These are phyloP conservation scores for Trichoderma lentiforme DNA, from an alignment of 2,329 filamentous ascomycete genomes.

Conservation along the genomic window DNA sequence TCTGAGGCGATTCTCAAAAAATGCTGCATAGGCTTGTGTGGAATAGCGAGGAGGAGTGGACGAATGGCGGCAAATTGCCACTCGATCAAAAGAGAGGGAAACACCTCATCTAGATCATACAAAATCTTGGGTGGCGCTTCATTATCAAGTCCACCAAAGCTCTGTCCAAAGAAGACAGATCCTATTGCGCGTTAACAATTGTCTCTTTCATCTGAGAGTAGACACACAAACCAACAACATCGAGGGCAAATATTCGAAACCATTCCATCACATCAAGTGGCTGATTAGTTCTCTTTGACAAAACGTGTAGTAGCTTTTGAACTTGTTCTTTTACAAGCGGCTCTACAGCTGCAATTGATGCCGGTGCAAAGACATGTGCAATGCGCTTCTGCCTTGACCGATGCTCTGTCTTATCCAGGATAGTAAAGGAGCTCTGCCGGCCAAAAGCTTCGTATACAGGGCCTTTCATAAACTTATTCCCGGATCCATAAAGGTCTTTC, in stretches of 20 bases:
- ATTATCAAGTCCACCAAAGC: neutral
- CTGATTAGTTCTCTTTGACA: neutral
- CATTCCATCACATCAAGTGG: neutral
- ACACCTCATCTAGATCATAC: constrained; percentile 2
- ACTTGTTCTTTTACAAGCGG: neutral
- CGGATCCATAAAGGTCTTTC: neutral
- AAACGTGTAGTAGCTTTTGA: neutral
- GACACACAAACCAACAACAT: neutral
- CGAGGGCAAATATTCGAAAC: constrained; percentile 6
- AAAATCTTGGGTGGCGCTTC: neutral
- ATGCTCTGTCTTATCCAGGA: neutral
- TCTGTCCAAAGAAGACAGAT: neutral
- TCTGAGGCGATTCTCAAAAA: neutral
- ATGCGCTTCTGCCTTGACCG: neutral
- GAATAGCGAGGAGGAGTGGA: neutral
- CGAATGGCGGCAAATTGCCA: neutral
- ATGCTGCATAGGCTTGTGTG: neutral
- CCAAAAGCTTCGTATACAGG: neutral
- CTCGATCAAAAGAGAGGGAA: neutral
- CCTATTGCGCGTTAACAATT: neutral
- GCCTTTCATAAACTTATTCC: neutral
- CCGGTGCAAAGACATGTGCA: neutral
- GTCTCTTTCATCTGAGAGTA: neutral
- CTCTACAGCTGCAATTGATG: neutral
- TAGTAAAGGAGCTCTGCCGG: neutral